These are phyloP conservation scores for Starmerella sp. DNA, from an alignment of 805 yeast species.

Conservation along the genomic window DNA sequence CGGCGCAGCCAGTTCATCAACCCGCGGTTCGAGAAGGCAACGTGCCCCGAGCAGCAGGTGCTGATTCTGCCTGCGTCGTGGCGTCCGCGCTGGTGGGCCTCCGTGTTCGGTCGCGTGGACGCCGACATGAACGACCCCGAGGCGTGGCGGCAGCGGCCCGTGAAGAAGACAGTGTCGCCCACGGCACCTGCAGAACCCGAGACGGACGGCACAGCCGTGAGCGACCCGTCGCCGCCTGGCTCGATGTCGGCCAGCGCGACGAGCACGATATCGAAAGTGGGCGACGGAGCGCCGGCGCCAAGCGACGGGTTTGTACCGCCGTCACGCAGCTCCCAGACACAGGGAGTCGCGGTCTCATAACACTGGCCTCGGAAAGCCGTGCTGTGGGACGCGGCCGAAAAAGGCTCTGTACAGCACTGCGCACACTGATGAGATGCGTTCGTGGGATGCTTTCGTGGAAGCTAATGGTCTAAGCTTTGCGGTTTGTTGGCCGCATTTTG, in stretches of 20 bases:
- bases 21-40: conserved; percentile 30
- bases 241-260: conserved; percentile 4
- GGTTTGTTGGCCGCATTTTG: too few relatives aligned
- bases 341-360: conserved; percentile 1
- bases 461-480: too few relatives aligned
- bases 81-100: conserved; percentile 68
- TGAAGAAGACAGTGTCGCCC: background rate
- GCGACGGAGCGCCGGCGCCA: background rate
- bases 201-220: background rate
- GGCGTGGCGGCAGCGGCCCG: conserved; percentile 22
- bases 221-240: conserved; percentile 2
- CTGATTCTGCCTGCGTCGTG: conserved; percentile 11
- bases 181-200: background rate
- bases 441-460: too few relatives aligned
- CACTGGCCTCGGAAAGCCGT: background rate
- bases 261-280: background rate
- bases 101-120: conserved; percentile 64
- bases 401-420: too few relatives aligned
- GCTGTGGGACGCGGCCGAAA: too few relatives aligned
- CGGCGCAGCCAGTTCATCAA: conserved; percentile 60
- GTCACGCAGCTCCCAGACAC: background rate
- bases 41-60: conserved; percentile 20
- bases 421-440: too few relatives aligned
- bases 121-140: conserved; percentile 45
- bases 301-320: background rate